Evolutionary conservation across 176 grass and related monocot genomes (phyloP), one percentile per base, ranked within the genome.

Genomic region (Tuctoria greenei): DNA sequence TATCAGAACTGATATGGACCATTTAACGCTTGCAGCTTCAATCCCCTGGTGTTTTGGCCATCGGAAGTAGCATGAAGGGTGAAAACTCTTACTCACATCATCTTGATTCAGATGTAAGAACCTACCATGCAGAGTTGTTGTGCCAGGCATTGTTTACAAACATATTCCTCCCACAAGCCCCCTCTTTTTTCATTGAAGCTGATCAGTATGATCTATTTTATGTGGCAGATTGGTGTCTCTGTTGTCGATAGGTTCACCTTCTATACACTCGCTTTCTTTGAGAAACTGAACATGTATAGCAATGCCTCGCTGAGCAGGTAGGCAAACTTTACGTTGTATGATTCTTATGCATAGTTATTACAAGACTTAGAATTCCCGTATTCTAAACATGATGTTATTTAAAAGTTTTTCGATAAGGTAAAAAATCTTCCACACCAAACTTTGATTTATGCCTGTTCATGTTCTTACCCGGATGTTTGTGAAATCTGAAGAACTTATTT

Each of bases 1-100:
- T 63, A 36, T 82, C 12, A 24, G 67, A 79, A 31, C 37, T 74
- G 26, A 75, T 39, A 28, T 90, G n/a, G 58, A 66, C 71, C 46
- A 13, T 77, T 70, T 49, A 11, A 80, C 62, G 50, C 78, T n/a
- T 84, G 39, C 69, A 95, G 92, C 91, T 99, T 88, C 91, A 99
- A 71, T 99, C 95, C 38, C 92, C 95, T 72, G 85, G 95, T 57
- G 95, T 99, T 76, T 85, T 99, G 82, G 55, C 95, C 18, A 99
- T 95, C 26, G 95, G 95, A 67, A 95, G 91, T 77, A 99, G 95
- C 80, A 88, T 84, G 95, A 99, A 99, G 86, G 95, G 95, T 67
- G 91, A 99, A 91, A 99, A 99, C 74, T 99, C 95, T 16, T 99
- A 99, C 61, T 99, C 95, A 61, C 95, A 99, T 59, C 95, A 99